These are phyloP conservation scores for Mucor irregularis DNA, from an alignment of 371 early-diverging fungal species.

Conservation along the genomic window DNA sequence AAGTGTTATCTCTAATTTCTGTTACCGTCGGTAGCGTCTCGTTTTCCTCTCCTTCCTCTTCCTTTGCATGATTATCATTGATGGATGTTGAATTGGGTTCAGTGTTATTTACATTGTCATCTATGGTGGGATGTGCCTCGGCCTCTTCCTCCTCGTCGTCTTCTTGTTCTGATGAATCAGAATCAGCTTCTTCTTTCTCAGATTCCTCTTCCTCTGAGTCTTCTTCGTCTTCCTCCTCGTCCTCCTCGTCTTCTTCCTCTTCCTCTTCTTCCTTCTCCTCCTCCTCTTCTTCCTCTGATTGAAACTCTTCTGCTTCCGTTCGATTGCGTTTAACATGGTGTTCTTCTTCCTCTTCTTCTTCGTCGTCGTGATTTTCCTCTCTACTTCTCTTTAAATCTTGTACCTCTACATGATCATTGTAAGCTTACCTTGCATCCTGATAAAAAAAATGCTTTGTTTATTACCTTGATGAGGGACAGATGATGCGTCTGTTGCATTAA, in stretches of 20 bases:
- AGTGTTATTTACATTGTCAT: slow-evolving; percentile 1
- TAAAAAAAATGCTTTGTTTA: neutral
- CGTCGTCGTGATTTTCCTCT: slow-evolving; percentile 3
- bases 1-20: neutral
- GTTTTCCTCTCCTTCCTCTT: neutral
- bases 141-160: slow-evolving; percentile 3
- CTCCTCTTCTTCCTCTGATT: neutral
- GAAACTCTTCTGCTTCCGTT: neutral
- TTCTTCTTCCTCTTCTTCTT: slow-evolving; percentile 18
- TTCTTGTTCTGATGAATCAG: neutral
- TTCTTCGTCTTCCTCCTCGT: slow-evolving; percentile 4
- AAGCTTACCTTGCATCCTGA: neutral
- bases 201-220: slow-evolving; percentile 1
- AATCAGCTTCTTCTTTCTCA: neutral
- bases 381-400: slow-evolving; percentile 1
- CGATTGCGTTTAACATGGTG: slow-evolving; percentile 4
- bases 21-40: neutral
- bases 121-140: neutral
- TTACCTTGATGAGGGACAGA: slow-evolving; percentile 13
- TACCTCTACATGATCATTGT: neutral
- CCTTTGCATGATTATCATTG: no score
- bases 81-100: no score
- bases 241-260: slow-evolving; percentile 2
- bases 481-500: slow-evolving; percentile 25
- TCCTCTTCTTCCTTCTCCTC: slow-evolving; percentile 11